Percentiles rank a stretch among this genome's conserved stretches.
Evolutionary conservation across 306 rosid species (phyloP).

Genomic region (Rosa multiflora): DNA sequence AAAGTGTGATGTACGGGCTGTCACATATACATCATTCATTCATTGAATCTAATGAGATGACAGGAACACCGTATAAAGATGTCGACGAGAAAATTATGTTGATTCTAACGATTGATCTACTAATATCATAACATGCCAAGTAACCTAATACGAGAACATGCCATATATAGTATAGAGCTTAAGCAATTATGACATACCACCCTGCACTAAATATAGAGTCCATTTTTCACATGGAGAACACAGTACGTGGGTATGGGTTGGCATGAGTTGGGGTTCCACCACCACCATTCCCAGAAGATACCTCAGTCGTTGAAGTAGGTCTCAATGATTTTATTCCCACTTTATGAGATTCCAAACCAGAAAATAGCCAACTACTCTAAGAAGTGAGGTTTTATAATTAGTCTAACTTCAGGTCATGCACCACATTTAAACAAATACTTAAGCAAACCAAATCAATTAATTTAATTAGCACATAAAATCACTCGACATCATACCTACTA

Average conservation of each 20-base stretch:
- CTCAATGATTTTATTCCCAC: slow-evolving; percentile 1
- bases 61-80: background rate
- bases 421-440: background rate
- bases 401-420: background rate
- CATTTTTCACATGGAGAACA: background rate
- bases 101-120: background rate
- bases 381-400: background rate
- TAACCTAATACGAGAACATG: background rate
- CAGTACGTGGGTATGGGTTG: background rate
- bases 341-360: background rate
- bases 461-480: background rate
- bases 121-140: background rate
- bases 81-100: background rate
- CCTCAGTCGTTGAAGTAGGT: background rate
- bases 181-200: background rate
- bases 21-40: background rate
- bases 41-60: background rate
- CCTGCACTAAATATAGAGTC: background rate
- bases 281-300: background rate
- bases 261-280: background rate
- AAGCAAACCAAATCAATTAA: background rate
- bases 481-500: background rate
- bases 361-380: background rate
- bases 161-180: background rate
- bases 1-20: background rate